phyloP scores from a whole-genome alignment of 208 protist species.

The Trichomonas tenax region DNA sequence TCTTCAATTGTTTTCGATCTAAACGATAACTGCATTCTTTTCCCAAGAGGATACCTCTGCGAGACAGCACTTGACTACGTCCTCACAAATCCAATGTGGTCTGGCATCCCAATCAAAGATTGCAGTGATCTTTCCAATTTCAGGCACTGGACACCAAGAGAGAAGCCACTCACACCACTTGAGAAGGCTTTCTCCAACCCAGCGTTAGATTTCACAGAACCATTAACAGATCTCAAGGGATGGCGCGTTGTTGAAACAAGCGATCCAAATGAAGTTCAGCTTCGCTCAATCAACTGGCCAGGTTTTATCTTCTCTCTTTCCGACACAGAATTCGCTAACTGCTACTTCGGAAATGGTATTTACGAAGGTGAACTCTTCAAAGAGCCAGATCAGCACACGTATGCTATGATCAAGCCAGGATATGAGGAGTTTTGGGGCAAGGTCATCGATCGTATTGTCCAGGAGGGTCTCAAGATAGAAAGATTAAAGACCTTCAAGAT shows the following conservation, averaged over 20 bases:
- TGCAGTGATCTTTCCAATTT: neutral
- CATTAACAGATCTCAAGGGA: neutral
- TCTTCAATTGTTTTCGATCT: conserved; percentile 4
- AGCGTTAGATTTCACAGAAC: neutral
- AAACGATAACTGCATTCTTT: neutral
- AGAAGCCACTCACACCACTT: neutral
- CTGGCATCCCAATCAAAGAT: neutral
- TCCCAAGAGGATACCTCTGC: neutral
- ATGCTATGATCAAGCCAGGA: neutral
- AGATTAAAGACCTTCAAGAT: neutral
- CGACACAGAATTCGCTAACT: neutral
- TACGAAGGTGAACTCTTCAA: neutral
- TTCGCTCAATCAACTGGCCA: neutral
- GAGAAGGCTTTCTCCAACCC: neutral
- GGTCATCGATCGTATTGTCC: neutral
- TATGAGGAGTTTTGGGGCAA: neutral
- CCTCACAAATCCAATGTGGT: neutral
- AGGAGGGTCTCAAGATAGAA: neutral
- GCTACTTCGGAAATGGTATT: neutral
- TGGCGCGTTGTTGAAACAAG: neutral
- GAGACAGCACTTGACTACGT: neutral
- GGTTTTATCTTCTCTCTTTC: neutral
- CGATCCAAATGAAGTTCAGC: neutral
- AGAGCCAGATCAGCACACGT: neutral
- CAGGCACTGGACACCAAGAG: neutral